Evolutionary conservation across 257 asterid species (phyloP), one percentile per base, ranked within the genome.

Genomic region (Forsythia viridissima): DNA sequence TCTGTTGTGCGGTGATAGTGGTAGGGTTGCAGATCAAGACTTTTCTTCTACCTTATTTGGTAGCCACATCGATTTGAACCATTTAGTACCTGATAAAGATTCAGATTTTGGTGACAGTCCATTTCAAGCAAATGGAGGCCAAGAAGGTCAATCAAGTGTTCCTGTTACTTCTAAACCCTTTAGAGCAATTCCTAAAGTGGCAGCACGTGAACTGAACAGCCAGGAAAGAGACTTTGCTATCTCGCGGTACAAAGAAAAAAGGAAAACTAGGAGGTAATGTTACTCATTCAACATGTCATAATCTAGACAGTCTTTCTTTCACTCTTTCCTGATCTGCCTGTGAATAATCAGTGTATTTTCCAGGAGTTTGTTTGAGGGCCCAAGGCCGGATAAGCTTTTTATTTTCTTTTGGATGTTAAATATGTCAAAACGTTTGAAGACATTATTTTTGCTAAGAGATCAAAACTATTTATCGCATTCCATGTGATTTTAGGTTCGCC

Each of bases 241-340:
- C 77, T 86, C 97, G 4, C 91, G 99, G 42, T 95, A 96, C 86
- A 93, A 91, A 88, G 96, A 93, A 84, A 93, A 96, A 76, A 93
- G 83, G 93, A 96, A 92, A 87, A 93, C 90, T 59, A 84, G 99
- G 86, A 94, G 97, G 99, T 95, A 90, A 37, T 20, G 15, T 2
- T 16, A 15, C 68, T 16, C 37, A 59, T 71, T 81, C 43, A 13
- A 65, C 43, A 0, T 63, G 11, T n/a, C 71, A 9, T 65, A 44
- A 78, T 51, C 51, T 57, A n/a, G 24, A 57, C 30, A 1, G 12
- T 57, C 30, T 52, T 16, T 52, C 63, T 55, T n/a, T 55, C 4
- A n/a, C 30, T n/a, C 16, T 11, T 4, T 46, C 55, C 55, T 46
- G 2, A 10, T 46, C 18, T 46, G 55, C 18, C 3, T 12, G n/a